phyloP scores from a whole-genome alignment of 768 basidiomycete genomes.

The Myochromella boudieri region DNA sequence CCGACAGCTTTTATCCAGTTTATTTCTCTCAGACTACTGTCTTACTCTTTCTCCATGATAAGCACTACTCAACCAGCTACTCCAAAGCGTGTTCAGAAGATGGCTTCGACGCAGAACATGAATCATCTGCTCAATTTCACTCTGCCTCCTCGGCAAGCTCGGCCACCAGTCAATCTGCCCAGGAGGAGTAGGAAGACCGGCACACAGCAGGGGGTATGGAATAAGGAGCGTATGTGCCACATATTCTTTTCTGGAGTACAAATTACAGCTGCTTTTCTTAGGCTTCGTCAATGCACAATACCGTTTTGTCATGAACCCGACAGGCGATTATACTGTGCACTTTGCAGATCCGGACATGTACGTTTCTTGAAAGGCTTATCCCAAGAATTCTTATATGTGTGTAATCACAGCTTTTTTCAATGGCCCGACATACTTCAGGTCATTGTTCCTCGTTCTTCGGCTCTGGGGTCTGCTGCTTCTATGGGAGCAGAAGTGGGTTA shows the following conservation, averaged over 20 bases:
- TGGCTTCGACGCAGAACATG: slow-evolving; percentile 61
- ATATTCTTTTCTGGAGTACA: not conserved
- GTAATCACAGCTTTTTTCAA: slow-evolving; percentile 79
- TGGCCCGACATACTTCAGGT: slow-evolving; percentile 97
- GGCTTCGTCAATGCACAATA: slow-evolving; percentile 97
- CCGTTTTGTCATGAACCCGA: slow-evolving; percentile 93
- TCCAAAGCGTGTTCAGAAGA: slow-evolving; percentile 66
- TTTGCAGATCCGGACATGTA: slow-evolving; percentile 98
- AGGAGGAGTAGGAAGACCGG: slow-evolving; percentile 75
- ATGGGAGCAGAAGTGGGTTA: slow-evolving; percentile 38
- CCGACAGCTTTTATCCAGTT: slow-evolving; percentile 7
- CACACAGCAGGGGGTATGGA: slow-evolving; percentile 70
- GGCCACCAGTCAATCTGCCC: slow-evolving; percentile 55
- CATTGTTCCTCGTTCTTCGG: slow-evolving; percentile 82
- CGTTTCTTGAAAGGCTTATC: slow-evolving; percentile 33
- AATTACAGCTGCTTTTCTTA: slow-evolving; percentile 28
- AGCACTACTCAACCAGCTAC: slow-evolving; percentile 34
- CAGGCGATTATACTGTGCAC: slow-evolving; percentile 89
- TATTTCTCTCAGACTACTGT: too few relatives aligned
- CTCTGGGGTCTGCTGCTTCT: slow-evolving; percentile 63
- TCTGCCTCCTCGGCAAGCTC: slow-evolving; percentile 81
- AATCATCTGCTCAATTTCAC: slow-evolving; percentile 95
- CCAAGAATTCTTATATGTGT: not conserved
- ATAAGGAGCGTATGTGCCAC: slow-evolving; percentile 81
- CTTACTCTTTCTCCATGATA: too few relatives aligned